A percentile compares a stretch with the other conserved stretches of the same genome.
phyloP scores from a whole-genome alignment of 441 rosid genomes.

The Arabidopsis hybrid region DNA sequence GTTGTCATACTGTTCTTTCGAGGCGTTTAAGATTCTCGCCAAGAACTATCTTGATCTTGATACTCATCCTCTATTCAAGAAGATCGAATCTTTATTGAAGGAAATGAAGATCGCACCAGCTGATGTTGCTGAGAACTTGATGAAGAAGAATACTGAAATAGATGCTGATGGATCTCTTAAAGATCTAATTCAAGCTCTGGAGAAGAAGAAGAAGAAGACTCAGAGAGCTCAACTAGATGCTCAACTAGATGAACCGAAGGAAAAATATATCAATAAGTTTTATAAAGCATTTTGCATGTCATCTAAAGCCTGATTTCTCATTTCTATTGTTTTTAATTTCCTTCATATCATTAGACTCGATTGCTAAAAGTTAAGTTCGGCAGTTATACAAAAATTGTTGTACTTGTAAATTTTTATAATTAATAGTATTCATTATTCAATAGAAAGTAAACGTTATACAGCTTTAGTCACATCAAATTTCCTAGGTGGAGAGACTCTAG shows the following conservation, averaged over 20 bases:
- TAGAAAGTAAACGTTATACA: too few species aligned
- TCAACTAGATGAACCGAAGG: neutral
- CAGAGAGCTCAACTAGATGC: too few species aligned
- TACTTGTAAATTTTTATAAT: too few species aligned
- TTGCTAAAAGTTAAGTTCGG: too few species aligned
- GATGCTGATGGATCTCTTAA: slow-evolving; percentile 56
- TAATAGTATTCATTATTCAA: too few species aligned
- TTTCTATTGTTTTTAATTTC: too few species aligned
- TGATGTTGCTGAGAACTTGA: slow-evolving; percentile 80
- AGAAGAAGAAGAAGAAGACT: slow-evolving; percentile 47
- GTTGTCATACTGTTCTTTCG: slow-evolving; percentile 69
- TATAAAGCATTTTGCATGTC: slow-evolving; percentile 14
- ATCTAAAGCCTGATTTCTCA: neutral
- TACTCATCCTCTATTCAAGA: slow-evolving; percentile 50
- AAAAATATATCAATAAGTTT: neutral
- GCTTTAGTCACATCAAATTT: too few species aligned
- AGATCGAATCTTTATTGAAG: slow-evolving; percentile 47
- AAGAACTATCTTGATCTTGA: slow-evolving; percentile 65
- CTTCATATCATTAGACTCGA: too few species aligned
- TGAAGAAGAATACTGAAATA: slow-evolving; percentile 61
- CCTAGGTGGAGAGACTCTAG: too few species aligned
- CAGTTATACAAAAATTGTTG: too few species aligned
- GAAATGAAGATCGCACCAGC: slow-evolving; percentile 68
- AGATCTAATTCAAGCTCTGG: slow-evolving; percentile 57
- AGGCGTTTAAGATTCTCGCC: slow-evolving; percentile 69